Evolutionary conservation across 495 filamentous ascomycete genomes (phyloP).

Genomic region (Penicillium diatomitis): DNA sequence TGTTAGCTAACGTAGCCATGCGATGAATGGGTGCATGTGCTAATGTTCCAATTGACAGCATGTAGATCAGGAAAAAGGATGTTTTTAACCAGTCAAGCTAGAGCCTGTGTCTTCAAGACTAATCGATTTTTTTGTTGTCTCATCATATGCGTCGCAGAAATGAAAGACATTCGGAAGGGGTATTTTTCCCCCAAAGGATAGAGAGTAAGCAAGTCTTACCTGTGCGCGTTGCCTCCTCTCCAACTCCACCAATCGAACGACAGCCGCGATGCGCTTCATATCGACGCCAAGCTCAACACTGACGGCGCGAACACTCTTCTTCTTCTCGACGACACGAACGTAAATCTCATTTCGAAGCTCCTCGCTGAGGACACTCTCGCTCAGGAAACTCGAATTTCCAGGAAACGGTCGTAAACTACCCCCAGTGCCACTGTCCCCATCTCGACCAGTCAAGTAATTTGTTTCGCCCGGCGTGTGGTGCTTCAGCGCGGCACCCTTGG

Average conservation of each 20-base stretch:
- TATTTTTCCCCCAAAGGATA: not conserved
- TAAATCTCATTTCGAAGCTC: constrained; percentile 69
- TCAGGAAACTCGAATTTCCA: constrained; percentile 59
- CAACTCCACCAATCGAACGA: constrained; percentile 77
- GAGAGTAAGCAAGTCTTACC: constrained; percentile 41
- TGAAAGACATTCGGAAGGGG: not conserved
- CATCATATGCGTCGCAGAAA: constrained; percentile 46
- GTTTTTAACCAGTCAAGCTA: constrained; percentile 60
- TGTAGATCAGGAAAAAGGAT: constrained; percentile 24
- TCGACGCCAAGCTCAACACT: constrained; percentile 72
- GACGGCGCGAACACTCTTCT: constrained; percentile 64
- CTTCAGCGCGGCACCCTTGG: constrained; percentile 45
- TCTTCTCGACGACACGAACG: constrained; percentile 48
- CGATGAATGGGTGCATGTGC: not conserved
- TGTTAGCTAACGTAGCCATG: constrained; percentile 9
- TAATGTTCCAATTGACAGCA: constrained; percentile 8
- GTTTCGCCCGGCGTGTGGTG: constrained; percentile 48
- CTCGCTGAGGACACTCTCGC: constrained; percentile 68
- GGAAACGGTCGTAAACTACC: constrained; percentile 54
- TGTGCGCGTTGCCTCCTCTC: constrained; percentile 68
- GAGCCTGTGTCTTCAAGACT: constrained; percentile 89
- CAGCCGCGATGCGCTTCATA: constrained; percentile 78
- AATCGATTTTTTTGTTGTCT: constrained; percentile 75
- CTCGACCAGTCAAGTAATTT: constrained; percentile 49
- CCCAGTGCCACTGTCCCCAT: constrained; percentile 12